A percentile compares a stretch with the other conserved stretches of the same genome.
Conservation (phyloP, 2,329 filamentous ascomycete species). For the Thelonectria discophora region DNA sequence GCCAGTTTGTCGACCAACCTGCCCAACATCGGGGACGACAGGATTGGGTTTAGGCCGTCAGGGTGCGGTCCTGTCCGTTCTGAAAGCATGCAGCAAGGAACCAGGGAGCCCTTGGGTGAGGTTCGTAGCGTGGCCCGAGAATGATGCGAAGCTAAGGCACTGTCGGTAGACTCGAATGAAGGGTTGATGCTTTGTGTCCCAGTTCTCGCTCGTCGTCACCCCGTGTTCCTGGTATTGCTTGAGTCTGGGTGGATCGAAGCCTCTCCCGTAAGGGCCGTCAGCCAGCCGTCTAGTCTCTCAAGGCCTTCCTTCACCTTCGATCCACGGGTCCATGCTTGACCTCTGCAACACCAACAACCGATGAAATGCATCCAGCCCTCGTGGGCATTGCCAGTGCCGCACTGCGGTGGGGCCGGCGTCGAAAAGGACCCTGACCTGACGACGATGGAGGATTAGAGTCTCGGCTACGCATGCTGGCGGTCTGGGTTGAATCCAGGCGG, state of each 20-base stretch:
- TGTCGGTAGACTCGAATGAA: neutral
- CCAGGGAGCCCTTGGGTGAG: neutral
- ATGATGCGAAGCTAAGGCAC: neutral
- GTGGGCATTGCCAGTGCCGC: neutral
- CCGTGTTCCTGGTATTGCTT: neutral
- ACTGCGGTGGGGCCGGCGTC: constrained; percentile 5
- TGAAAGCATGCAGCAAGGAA: constrained; percentile 7
- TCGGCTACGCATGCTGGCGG: neutral
- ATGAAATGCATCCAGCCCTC: constrained; percentile 17
- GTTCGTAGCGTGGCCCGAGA: constrained; percentile 16
- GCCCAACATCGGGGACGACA: neutral
- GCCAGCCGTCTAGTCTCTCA: constrained; percentile 3
- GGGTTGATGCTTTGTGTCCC: neutral
- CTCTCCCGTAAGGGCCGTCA: constrained; percentile 5
- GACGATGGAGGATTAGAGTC: constrained; percentile 14
- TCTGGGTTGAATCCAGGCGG: constrained; percentile 11
- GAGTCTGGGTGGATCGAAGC: neutral
- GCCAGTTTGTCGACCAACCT: constrained; percentile 15
- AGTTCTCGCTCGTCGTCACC: neutral
- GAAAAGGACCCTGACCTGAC: constrained; percentile 21
- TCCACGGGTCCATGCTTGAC: constrained; percentile 7
- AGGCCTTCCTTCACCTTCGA: constrained; percentile 3
- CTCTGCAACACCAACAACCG: constrained; percentile 5
- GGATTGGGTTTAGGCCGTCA: neutral
- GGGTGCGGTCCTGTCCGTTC: constrained; percentile 1